Percentiles rank a stretch among this genome's conserved stretches.
Conservation (phyloP, 306 rosid genomes). For the Ammopiptanthus mongolicus region DNA sequence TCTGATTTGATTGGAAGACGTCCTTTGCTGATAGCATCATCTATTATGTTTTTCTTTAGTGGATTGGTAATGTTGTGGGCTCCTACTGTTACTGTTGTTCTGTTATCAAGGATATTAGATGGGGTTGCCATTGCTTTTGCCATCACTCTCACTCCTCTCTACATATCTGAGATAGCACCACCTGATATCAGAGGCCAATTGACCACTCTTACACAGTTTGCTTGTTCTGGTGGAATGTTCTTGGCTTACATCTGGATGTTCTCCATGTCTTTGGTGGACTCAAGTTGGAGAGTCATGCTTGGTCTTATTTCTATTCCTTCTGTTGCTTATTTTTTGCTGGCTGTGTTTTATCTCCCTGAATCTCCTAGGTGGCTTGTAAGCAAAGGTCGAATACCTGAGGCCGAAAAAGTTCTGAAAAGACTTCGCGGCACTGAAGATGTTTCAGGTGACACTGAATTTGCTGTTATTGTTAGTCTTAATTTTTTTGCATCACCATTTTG, state of each 20-base stretch:
- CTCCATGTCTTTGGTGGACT: slow-evolving; percentile 58
- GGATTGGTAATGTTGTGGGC: slow-evolving; percentile 77
- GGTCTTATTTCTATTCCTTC: slow-evolving; percentile 74
- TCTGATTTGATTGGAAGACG: slow-evolving; percentile 89
- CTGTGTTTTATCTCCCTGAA: slow-evolving; percentile 78
- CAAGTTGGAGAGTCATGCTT: slow-evolving; percentile 89
- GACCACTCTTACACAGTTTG: slow-evolving; percentile 79
- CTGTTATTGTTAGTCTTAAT: not conserved
- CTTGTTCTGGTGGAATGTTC: slow-evolving; percentile 91
- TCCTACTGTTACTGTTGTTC: slow-evolving; percentile 65
- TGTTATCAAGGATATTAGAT: slow-evolving; percentile 64
- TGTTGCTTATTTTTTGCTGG: slow-evolving; percentile 52
- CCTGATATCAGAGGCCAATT: slow-evolving; percentile 86
- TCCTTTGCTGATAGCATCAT: slow-evolving; percentile 69
- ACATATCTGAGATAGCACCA: slow-evolving; percentile 94
- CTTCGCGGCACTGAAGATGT: slow-evolving; percentile 79
- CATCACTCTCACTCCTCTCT: slow-evolving; percentile 68
- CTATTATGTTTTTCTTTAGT: slow-evolving; percentile 55
- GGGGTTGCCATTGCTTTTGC: slow-evolving; percentile 84
- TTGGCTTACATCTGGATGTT: slow-evolving; percentile 78
- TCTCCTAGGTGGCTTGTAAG: slow-evolving; percentile 99
- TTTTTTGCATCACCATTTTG: not conserved
- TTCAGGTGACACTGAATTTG: slow-evolving; percentile 51
- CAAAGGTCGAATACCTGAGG: slow-evolving; percentile 79
- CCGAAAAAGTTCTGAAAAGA: slow-evolving; percentile 67